These are phyloP conservation scores for Prunus dulcis DNA, from an alignment of 306 rosid genomes.

Conservation along the genomic window DNA sequence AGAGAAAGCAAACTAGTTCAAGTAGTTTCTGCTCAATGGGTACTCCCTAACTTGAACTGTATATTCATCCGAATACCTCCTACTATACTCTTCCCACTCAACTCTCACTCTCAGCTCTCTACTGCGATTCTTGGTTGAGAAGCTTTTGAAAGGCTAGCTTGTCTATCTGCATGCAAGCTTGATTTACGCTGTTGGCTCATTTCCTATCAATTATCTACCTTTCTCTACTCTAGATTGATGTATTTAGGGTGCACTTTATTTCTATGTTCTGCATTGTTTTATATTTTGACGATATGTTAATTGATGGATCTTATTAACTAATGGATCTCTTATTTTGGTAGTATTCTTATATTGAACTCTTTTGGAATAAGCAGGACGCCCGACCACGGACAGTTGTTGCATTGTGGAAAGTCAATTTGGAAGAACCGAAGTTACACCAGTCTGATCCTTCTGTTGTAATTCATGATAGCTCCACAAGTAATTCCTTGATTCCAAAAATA, in stretches of 20 bases:
- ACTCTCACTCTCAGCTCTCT: not conserved
- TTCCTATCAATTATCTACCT: not conserved
- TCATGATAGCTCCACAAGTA: slow-evolving; percentile 52
- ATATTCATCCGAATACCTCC: too few relatives aligned
- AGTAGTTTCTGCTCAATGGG: not conserved
- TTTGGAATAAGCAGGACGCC: slow-evolving; percentile 69
- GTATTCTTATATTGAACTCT: not conserved
- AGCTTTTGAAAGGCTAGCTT: not conserved
- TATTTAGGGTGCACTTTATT: not conserved
- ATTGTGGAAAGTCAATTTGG: slow-evolving; percentile 84
- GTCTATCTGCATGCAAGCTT: not conserved
- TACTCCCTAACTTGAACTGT: not conserved
- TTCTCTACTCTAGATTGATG: not conserved
- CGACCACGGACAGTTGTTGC: slow-evolving; percentile 63
- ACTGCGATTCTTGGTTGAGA: not conserved
- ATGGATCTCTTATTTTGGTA: slow-evolving; percentile 12
- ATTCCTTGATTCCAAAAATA: slow-evolving; percentile 28
- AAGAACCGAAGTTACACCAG: slow-evolving; percentile 66
- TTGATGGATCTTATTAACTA: not conserved
- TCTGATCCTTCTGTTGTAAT: slow-evolving; percentile 82
- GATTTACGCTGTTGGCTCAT: not conserved
- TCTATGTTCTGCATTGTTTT: not conserved
- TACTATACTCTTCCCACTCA: not conserved
- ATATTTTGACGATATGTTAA: not conserved
- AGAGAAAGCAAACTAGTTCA: not conserved